Conservation (phyloP, 208 protist species). For the Leishmania braziliensis region DNA sequence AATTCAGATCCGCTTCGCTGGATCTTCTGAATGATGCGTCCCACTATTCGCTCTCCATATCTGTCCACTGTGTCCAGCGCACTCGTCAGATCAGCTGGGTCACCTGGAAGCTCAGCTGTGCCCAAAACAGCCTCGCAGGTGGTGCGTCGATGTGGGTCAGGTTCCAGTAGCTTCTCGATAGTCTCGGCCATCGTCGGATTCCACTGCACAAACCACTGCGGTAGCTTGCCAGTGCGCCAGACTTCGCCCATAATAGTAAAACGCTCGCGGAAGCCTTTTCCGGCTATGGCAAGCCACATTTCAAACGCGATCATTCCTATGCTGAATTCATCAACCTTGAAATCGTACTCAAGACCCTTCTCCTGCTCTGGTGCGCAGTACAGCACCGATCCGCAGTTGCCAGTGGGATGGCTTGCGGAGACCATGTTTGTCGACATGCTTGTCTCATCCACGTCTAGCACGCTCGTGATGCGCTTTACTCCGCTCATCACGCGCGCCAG, state of each 20-base stretch:
- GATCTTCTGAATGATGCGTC: constrained; percentile 66
- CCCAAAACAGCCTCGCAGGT: constrained; percentile 75
- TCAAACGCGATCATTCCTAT: constrained; percentile 89
- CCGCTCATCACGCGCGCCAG: constrained; percentile 65
- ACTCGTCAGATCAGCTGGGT: constrained; percentile 69
- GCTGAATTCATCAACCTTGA: constrained; percentile 89
- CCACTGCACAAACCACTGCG: constrained; percentile 66
- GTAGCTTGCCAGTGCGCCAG: constrained; percentile 63
- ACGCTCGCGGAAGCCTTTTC: constrained; percentile 78
- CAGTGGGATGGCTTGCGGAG: constrained; percentile 35
- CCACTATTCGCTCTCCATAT: constrained; percentile 64
- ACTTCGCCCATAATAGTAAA: constrained; percentile 81
- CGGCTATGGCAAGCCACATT: constrained; percentile 84
- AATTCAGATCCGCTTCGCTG: constrained; percentile 40
- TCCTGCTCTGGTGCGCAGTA: constrained; percentile 87
- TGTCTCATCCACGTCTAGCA: constrained; percentile 41
- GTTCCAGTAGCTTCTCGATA: constrained; percentile 63
- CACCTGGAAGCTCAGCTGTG: constrained; percentile 72
- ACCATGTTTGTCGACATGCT: constrained; percentile 12
- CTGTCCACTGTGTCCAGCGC: constrained; percentile 71
- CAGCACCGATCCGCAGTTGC: constrained; percentile 75
- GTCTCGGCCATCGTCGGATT: constrained; percentile 59
- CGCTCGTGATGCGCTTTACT: constrained; percentile 52
- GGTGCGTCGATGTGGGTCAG: constrained; percentile 46
- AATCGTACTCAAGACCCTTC: constrained; percentile 70